Base-by-base conservation (phyloP, 2,329 filamentous ascomycete genomes). In the Aspergillus pseudoviridinutans region DNA sequence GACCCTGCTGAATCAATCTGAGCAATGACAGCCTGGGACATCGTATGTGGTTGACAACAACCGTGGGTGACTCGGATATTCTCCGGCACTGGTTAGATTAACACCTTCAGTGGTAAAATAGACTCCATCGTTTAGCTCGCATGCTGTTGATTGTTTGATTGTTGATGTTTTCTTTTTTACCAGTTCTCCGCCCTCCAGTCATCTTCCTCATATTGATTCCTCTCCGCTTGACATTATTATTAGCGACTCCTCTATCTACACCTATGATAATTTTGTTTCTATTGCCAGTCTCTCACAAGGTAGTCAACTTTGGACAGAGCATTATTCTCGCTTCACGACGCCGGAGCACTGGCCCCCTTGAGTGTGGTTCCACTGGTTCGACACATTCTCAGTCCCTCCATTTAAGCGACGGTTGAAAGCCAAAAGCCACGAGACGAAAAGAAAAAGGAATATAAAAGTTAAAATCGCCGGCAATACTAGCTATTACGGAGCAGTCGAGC, bases 1-100 rank as follows among this genome's bases (percentile, higher is more conserved):
- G 69, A 73, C 71, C 67, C 65, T 72, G 65, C 38, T 51, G 49
- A 22, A 46, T 46, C 42, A 20, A 46, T 24, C 42, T 9, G 42
- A 20, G 42, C 42, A 46, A 46, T 38, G 17, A 46, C 42, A 46
- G n/a, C 22, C 8, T 24, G 20, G 10, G 42, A 46, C 42, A 24
- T 47, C 22, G 24, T 47, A 3, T 27, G 44, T 25, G 12, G 10
- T 47, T 24, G 12, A 47, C 44, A 14, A 47, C 44, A 47, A 17
- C 44, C 3, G 24, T 47, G 44, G 24, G 27, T 27, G 44, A 47
- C 44, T 47, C 44, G 24, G n/a, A n/a, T 20, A 24, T 46, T 8
- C 42, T 46, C 22, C 7, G 14, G 14, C 32, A 38, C 32, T 38
- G 32, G 32, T 3, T 17, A 17, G 32, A 38, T 17, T 17, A 17